Evolutionary conservation across 2,329 filamentous ascomycete genomes (phyloP), one percentile per base, ranked within the genome.

Genomic region (Didymella segeticola): DNA sequence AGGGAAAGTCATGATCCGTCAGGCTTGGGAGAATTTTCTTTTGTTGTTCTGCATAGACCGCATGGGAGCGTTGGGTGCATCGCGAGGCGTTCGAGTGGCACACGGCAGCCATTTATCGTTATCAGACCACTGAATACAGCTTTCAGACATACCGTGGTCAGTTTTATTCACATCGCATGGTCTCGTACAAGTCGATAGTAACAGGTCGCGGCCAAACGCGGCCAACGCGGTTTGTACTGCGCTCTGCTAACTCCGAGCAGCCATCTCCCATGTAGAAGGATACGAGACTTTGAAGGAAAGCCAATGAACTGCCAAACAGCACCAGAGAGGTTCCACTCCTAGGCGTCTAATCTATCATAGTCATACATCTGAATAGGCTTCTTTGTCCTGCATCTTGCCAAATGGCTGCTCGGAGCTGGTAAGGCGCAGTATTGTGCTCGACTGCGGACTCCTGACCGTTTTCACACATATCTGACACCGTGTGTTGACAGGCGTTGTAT

Each of bases 1-100:
- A 17, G 14, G 27, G 12, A 29, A 10, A 17, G 37, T 17, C 5
- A 26, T 8, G 12, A 10, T 6, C 9, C 4, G 23, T 22, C 26
- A 14, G 46, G 27, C 41, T 41, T 49, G 10, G 41, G 49, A 38
- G 9, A 4, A 8, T 2, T 47, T 34, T 50, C 36, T 26, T 61
- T 63, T 63, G 56, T 61, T 15, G 49, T 15, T 47, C 39, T 27
- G 43, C 27, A 51, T 57, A 34, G 25, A 41, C 20, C 26, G 26
- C n/a, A 34, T 17, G 17, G 12, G 45, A 41, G 33, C 39, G 14
- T 15, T 11, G 46, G 39, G 10, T 43, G 55, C 52, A 62, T 60
- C 19, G 54, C 54, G 48, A 39, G 57, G 60, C 47, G 55, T 58
- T 48, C 22, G 4, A 15, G 14, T n/a, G n/a, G 27, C 46, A 42